Base-by-base conservation (phyloP, 1,284 basidiomycete species). In the Ceratobasidium sp. region DNA sequence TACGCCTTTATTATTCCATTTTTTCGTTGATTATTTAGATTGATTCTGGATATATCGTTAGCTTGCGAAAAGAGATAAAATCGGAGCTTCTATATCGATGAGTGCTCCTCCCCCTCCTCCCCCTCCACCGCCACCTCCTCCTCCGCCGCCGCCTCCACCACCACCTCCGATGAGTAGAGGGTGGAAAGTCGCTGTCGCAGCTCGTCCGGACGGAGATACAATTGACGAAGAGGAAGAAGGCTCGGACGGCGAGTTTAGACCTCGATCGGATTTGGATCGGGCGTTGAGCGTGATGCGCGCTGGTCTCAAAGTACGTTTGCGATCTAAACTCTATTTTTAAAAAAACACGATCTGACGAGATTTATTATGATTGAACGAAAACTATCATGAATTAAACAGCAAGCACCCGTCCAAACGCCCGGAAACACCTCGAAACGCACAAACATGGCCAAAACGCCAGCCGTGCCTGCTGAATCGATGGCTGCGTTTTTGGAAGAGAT, bases 401-500 rank as follows among this genome's bases (percentile, higher is more conserved):
- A 66, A 42, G 26, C 61, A 63, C 33, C 69, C 26, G 56, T 66
- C 0, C 44, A 76, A 40, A 71, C 69, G 18, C 64, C 56, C 18
- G 49, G 46, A 46, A 55, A 51, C 42, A 33, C 70, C 10, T 26
- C 72, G 20, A 66, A 79, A 44, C 79, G 58, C 42, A 23, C 60
- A 15, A 68, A 33, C 33, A 33, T 77, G 49, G 70, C 56, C 63
- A 81, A 78, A 15, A 85, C 88, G 3, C 91, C 93, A 0, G 91
- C 92, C 0, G 87, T 95, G 7, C 88, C 92, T 0, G 87, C 90
- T 3, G 94, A 94, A 80, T 93, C 94, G 83, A 94, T 95, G 92
- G 91, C 91, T 0, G 92, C 91, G 2, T 95, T 95, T 82, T 83
- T 95, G 79, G 91, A 85, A 15, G 94, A 95, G 83, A 90, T 95